phyloP scores from a whole-genome alignment of 148 eudicot genomes.

The Rhododendron ferrugineum region DNA sequence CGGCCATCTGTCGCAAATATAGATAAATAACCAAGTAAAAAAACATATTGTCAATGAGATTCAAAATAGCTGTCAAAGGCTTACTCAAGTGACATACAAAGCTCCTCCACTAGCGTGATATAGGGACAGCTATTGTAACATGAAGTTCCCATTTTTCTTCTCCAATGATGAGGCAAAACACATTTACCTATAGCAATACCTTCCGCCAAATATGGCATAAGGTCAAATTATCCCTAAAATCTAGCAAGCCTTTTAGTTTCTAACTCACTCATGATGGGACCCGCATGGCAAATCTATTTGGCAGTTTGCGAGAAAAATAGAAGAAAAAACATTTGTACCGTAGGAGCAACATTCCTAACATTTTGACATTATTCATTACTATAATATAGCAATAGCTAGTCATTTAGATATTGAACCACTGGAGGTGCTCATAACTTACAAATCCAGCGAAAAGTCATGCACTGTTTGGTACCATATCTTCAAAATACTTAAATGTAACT shows the following conservation, averaged over 20 bases:
- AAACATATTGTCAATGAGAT: not conserved
- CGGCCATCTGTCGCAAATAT: constrained; percentile 56
- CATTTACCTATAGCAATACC: not conserved
- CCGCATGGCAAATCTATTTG: not conserved
- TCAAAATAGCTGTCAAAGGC: not conserved
- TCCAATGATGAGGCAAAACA: not conserved
- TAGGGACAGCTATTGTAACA: not conserved
- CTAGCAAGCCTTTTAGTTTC: not conserved
- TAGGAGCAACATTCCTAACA: not conserved
- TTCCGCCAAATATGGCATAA: not conserved
- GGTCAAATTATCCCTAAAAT: not conserved
- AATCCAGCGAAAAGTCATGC: not conserved
- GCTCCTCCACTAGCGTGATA: not conserved
- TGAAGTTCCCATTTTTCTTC: not conserved
- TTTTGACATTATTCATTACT: too few species aligned
- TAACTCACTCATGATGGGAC: not conserved
- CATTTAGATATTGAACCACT: too few species aligned
- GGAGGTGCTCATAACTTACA: too few species aligned
- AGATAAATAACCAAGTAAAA: not conserved
- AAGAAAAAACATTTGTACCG: too few species aligned
- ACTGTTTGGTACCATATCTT: not conserved
- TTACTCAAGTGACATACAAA: not conserved
- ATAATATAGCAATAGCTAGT: too few species aligned
- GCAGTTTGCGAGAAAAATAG: not conserved
- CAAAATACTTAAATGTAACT: not conserved